Percentiles rank a stretch among this genome's conserved stretches.
Evolutionary conservation across 2,329 filamentous ascomycete genomes (phyloP).

Genomic region (Pseudogymnoascus sp.): DNA sequence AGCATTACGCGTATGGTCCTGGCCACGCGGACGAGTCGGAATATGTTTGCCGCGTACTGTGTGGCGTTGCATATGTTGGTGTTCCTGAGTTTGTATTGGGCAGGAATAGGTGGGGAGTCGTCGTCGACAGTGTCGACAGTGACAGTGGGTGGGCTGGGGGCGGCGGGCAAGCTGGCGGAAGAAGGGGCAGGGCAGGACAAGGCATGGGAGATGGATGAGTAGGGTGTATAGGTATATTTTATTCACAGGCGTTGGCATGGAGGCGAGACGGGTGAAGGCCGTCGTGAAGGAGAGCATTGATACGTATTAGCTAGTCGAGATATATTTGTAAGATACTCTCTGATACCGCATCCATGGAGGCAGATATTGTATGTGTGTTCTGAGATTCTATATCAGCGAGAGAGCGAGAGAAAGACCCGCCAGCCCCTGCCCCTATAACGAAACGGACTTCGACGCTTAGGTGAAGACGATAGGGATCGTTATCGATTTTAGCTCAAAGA

Average conservation of each 20-base stretch:
- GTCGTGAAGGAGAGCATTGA: not conserved
- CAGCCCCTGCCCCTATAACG: no score
- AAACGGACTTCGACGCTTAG: no score
- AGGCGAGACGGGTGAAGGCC: not conserved
- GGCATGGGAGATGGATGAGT: not conserved
- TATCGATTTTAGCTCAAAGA: no score
- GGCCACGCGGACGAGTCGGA: conserved; percentile 81
- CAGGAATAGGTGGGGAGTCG: conserved; percentile 56
- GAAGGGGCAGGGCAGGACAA: not conserved
- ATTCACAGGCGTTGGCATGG: not conserved
- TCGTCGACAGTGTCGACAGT: not conserved
- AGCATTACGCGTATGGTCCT: conserved; percentile 86
- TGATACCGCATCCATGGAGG: conserved; percentile 3
- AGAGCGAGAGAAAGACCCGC: no score
- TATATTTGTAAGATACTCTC: not conserved
- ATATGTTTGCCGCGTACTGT: conserved; percentile 89
- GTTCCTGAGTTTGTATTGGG: conserved; percentile 80
- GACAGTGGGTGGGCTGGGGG: not conserved
- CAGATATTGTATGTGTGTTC: no score
- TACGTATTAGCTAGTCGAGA: conserved; percentile 6
- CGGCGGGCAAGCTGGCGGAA: not conserved
- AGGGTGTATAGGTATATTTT: not conserved
- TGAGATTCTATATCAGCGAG: no score
- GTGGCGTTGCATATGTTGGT: conserved; percentile 81
- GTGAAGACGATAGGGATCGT: no score